Base-by-base conservation (phyloP, 768 basidiomycete genomes). In the Hebeloma cylindrosporum region DNA sequence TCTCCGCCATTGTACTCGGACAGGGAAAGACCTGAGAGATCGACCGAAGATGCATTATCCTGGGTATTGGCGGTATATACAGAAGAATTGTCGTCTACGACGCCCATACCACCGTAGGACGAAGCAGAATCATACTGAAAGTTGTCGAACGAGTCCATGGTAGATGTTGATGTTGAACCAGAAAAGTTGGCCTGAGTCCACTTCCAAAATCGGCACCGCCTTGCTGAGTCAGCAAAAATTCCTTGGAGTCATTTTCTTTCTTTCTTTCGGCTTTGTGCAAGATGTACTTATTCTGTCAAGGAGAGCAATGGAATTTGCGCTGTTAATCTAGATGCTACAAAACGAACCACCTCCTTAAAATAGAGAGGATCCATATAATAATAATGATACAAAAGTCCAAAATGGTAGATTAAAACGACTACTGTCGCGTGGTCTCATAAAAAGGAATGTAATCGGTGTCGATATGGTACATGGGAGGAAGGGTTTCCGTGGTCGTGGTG, bases 71-170 rank as follows among this genome's bases (percentile, higher is more conserved):
- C 79, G 6, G 88, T 88, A 60, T 89, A 89, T 30, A 88, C 79
- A 2, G 88, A 89, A 0, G 87, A 88, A 33, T 72, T 89, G 57
- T 90, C 88, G 61, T 90, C 88, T 23, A 88, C 78, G 29, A 85
- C 71, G 51, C 85, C 75, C 39, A 83, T 75, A 5, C 75, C 86
- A 43, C 87, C 88, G 55, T 90, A 90, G 0, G 88, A 84, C 4
- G 88, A 90, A 20, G 85, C 81, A 14, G 86, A 84, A 55, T 90
- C 87, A 56, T 85, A 88, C 62, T 89, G 87, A 56, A 88, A 89
- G 59, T 89, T 89, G 64, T 89, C 87, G 57, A 89, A 89, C 8
- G 83, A 78, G 61, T 89, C 87, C 87, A 89, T 88, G 62, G 50
- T 62, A 32, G 41, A 31, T 29, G 48, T 43, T 40, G 46, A 5